Conservation (phyloP, 805 yeast genomes). For the Schwanniomyces polymorphus region DNA sequence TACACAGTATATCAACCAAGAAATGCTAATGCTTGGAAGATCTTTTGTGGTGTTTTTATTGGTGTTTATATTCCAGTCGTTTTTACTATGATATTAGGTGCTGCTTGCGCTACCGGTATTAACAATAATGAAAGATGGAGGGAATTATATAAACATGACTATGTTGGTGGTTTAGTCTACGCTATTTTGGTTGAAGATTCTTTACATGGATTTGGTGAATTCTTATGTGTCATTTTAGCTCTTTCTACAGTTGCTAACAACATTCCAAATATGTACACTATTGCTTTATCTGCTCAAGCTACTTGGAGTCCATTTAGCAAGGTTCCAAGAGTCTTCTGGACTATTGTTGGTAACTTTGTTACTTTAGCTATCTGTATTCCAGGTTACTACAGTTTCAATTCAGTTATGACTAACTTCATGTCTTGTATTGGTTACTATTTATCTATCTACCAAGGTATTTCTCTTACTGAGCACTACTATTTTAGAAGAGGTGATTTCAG, state of each 20-base stretch:
- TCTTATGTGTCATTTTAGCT: constrained; percentile 82
- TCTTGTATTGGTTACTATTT: constrained; percentile 88
- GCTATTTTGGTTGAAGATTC: constrained; percentile 77
- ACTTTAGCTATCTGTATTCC: constrained; percentile 89
- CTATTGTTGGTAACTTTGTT: constrained; percentile 68
- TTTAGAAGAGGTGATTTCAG: constrained; percentile 61
- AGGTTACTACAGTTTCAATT: constrained; percentile 71
- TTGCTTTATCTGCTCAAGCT: constrained; percentile 84
- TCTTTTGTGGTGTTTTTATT: constrained; percentile 61
- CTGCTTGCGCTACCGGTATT: constrained; percentile 78
- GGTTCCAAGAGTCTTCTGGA: constrained; percentile 85
- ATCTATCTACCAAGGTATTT: constrained; percentile 77
- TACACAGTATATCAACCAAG: constrained; percentile 85
- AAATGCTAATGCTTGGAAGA: constrained; percentile 54
- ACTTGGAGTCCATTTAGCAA: constrained; percentile 71
- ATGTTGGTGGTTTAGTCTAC: constrained; percentile 78
- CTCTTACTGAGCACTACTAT: constrained; percentile 80
- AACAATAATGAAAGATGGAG: constrained; percentile 34
- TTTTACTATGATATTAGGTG: constrained; percentile 53
- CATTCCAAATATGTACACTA: constrained; percentile 91
- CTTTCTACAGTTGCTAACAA: constrained; percentile 88
- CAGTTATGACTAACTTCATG: constrained; percentile 85
- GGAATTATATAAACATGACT: constrained; percentile 23
- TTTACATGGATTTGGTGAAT: constrained; percentile 85
- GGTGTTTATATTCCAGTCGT: constrained; percentile 37